Base-by-base conservation (phyloP, 164 flowering plant species). In the Nymphaea thermarum region DNA sequence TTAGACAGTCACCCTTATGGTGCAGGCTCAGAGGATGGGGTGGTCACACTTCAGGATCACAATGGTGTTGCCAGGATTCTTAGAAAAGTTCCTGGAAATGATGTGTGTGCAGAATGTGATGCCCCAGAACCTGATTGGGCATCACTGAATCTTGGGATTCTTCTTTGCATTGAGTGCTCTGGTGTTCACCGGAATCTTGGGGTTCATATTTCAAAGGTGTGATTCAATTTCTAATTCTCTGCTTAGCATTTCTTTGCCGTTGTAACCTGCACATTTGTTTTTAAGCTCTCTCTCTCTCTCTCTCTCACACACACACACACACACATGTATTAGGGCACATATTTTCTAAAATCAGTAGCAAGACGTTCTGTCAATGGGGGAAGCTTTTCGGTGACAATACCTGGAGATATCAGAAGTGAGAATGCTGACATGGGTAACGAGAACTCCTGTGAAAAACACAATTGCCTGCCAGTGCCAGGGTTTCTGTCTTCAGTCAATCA, bases 151-250 rank as follows among this genome's bases (percentile, higher is more conserved):
- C 89, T 93, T 75, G 98, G 97, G 42, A 76, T 89, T 68, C 77
- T 91, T 65, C 62, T 93, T 55, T 93, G 98, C 79, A 91, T 93
- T 66, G 91, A 89, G 71, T 93, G 98, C 83, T 93, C 98, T 72
- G 97, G 98, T 60, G 91, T 83, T 71, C 98, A 93, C 71, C 86
- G 98, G 44, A 93, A 91, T 80, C 96, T 91, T 78, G 98, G 97
- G 62, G 98, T 93, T 76, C 98, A 93, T 78, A 76, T 89, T 75
- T 91, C 98, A 72, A 93, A 93, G 97, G 98, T 90, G 42, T 45
- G 55, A 65, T 42, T 63, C 47, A 55, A 64, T 64, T 14, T 47
- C 55, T 47, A 47, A 6, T 44, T 16, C 59, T 2, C 12, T 17
- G 6, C 6, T 65, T 41, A 4, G 16, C 10, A 8, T 44, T 47